These are phyloP conservation scores for Fusarium nelsonii DNA, from an alignment of 2,329 filamentous ascomycete species.

Conservation along the genomic window DNA sequence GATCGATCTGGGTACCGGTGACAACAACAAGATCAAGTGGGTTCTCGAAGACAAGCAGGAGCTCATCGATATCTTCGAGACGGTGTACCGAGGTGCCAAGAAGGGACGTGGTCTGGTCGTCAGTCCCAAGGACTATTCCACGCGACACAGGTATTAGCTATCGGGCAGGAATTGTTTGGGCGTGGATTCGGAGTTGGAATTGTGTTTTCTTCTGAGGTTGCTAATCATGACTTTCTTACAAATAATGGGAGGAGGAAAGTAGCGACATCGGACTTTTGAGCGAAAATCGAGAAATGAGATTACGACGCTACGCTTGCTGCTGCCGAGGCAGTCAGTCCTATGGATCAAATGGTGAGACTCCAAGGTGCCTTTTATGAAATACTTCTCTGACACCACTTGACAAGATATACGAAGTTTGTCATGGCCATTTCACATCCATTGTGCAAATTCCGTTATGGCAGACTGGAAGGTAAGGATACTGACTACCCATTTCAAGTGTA, in stretches of 20 bases:
- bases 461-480: constrained; percentile 13
- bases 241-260: constrained; percentile 11
- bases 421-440: neutral
- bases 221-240: constrained; percentile 32
- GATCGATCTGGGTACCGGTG: constrained; percentile 96
- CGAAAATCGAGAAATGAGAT: constrained; percentile 33
- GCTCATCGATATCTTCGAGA: constrained; percentile 98
- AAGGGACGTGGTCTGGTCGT: constrained; percentile 97
- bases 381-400: constrained; percentile 38
- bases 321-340: constrained; percentile 1
- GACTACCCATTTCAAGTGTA: constrained; percentile 4
- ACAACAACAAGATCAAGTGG: constrained; percentile 99
- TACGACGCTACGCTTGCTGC: constrained; percentile 20
- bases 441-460: constrained; percentile 2
- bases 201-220: constrained; percentile 7
- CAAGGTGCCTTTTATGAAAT: constrained; percentile 30
- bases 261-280: constrained; percentile 17
- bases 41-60: constrained; percentile 96
- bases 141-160: constrained; percentile 44
- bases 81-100: constrained; percentile 97
- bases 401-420: constrained; percentile 33
- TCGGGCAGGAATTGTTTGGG: neutral
- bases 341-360: constrained; percentile 42
- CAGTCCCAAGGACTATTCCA: constrained; percentile 79
- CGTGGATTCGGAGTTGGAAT: constrained; percentile 16